Evolutionary conservation across 225 moss, liverwort and hornwort species (phyloP), one percentile per base, ranked within the genome.

Genomic region (Polytrichum formosum): DNA sequence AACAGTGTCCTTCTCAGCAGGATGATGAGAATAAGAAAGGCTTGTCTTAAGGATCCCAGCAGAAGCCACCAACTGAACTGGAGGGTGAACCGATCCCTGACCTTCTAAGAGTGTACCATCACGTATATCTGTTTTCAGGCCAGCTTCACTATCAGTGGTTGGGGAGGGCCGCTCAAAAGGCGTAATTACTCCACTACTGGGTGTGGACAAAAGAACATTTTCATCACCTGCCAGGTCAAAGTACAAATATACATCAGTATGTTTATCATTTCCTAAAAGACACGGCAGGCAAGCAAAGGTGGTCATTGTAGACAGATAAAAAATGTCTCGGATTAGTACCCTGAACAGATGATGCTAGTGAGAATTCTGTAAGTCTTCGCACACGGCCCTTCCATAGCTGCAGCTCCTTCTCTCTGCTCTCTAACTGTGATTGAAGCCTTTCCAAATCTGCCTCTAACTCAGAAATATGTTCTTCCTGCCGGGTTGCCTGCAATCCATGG

Each of bases 371-470:
- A 22, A 75, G 68, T 30, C 64, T 61, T 17, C 67, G 67, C 6
- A 80, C 64, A 28, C 26, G 75, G 1, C 80, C 75, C 70, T 76
- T 84, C 64, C 81, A 80, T 13, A 71, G 68, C 55, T 81, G 66
- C 70, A 91, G 66, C 70, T 91, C 91, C 68, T 56, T 85, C 72
- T 91, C 89, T 77, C 74, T 63, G 28, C 29, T 63, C 73, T 74
- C 74, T 58, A 91, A 53, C 77, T 81, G 82, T 62, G 75, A 79
- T 67, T 77, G 78, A 26, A 76, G 76, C 73, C 77, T 82, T 26
- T 76, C 70, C 46, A 91, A 77, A 69, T 91, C 91, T 31, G 72
- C 75, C 70, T 91, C 84, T 23, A 91, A 72, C 63, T 80, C 82
- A 25, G 74, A 72, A 53, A 91, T 71, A 2, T 70, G 77, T 26